These are phyloP conservation scores for Spinacia oleracea DNA, from an alignment of 179 eudicot species.

Conservation along the genomic window DNA sequence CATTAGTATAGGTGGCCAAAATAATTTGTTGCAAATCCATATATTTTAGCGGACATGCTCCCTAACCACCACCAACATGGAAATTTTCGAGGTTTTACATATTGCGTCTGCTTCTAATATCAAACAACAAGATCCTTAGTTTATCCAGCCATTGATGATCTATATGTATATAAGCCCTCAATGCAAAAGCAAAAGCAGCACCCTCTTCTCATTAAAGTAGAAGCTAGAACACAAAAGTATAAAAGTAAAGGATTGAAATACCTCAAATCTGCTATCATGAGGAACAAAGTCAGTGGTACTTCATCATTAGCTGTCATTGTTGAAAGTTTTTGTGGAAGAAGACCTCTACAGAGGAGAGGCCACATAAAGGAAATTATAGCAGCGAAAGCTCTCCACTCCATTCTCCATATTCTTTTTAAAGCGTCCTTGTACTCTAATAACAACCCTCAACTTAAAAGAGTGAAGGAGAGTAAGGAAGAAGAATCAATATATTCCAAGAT, in stretches of 20 bases:
- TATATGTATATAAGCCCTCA: slow-evolving; percentile 29
- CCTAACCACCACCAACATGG: slow-evolving; percentile 27
- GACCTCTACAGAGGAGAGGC: slow-evolving; percentile 59
- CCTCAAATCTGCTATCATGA: slow-evolving; percentile 26
- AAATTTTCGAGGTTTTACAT: slow-evolving; percentile 3
- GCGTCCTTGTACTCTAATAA: slow-evolving; percentile 25
- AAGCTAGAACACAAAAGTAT: neutral
- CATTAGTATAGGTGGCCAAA: slow-evolving; percentile 2
- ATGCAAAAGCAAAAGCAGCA: slow-evolving; percentile 8
- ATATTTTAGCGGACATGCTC: slow-evolving; percentile 38
- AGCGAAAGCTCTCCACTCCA: slow-evolving; percentile 43
- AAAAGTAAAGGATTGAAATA: neutral
- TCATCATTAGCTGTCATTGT: slow-evolving; percentile 30
- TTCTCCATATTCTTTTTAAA: slow-evolving; percentile 44
- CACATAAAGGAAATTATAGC: slow-evolving; percentile 60
- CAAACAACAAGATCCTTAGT: neutral
- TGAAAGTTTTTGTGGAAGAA: slow-evolving; percentile 33
- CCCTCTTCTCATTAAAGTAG: neutral
- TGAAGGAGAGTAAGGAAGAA: neutral
- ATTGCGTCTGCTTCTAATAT: neutral
- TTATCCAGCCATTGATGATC: neutral
- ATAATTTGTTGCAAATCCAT: slow-evolving; percentile 17
- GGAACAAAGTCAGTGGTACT: slow-evolving; percentile 26
- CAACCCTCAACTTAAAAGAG: neutral
- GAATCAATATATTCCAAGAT: no score